These are phyloP conservation scores for Harringtonia lauricola DNA, from an alignment of 2,329 filamentous ascomycete species.

Conservation along the genomic window DNA sequence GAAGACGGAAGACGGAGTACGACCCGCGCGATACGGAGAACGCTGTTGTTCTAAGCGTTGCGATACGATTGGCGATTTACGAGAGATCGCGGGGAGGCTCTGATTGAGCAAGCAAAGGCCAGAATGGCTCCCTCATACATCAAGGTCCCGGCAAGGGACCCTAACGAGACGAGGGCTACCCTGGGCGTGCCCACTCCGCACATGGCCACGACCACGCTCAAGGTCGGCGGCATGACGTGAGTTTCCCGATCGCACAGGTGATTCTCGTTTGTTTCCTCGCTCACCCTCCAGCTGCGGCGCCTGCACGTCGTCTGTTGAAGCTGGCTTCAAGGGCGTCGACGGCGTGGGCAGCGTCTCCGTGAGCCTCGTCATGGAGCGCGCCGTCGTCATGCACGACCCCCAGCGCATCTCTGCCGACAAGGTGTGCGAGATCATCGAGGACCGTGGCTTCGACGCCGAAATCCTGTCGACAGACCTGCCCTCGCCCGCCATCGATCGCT, in stretches of 20 bases:
- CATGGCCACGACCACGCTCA: slow-evolving; percentile 84
- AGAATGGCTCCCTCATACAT: slow-evolving; percentile 41
- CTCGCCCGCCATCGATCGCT: slow-evolving; percentile 32
- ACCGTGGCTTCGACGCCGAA: slow-evolving; percentile 83
- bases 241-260: slow-evolving; percentile 16
- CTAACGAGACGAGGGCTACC: slow-evolving; percentile 16
- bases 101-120: no score
- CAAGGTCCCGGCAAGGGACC: slow-evolving; percentile 32
- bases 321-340: slow-evolving; percentile 71
- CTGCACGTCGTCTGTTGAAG: slow-evolving; percentile 91
- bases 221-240: slow-evolving; percentile 78
- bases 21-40: no score
- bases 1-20: no score
- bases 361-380: slow-evolving; percentile 88
- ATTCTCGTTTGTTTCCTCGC: neutral
- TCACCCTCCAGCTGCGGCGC: slow-evolving; percentile 57
- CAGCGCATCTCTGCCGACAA: slow-evolving; percentile 60
- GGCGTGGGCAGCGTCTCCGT: slow-evolving; percentile 83
- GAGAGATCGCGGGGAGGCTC: no score
- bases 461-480: slow-evolving; percentile 74
- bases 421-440: slow-evolving; percentile 78
- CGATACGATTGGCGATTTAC: no score
- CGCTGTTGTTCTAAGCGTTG: no score
- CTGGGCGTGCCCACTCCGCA: slow-evolving; percentile 36
- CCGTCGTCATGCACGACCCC: slow-evolving; percentile 86